These are phyloP conservation scores for Leccinellum albellum DNA, from an alignment of 768 basidiomycete species.

Conservation along the genomic window DNA sequence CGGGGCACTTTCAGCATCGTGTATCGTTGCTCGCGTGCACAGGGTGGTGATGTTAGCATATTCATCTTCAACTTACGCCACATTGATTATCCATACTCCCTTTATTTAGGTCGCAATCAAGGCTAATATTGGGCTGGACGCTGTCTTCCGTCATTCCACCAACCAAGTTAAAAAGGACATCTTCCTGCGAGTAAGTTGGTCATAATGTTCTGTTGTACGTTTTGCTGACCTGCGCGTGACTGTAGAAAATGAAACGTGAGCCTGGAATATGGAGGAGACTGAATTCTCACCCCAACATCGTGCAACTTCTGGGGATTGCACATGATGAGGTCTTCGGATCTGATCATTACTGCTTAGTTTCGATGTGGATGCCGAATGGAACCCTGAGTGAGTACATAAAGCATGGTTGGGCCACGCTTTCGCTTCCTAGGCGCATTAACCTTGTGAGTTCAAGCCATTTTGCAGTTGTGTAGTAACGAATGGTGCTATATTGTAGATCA, in stretches of 20 bases:
- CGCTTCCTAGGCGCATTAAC: background rate
- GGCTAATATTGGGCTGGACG: background rate
- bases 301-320: constrained; percentile 4
- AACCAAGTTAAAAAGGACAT: background rate
- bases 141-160: background rate
- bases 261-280: constrained; percentile 6
- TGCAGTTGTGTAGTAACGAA: background rate
- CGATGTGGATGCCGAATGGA: constrained; percentile 7
- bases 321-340: background rate
- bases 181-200: background rate
- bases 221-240: background rate
- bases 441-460: background rate
- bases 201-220: background rate
- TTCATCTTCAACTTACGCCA: no score
- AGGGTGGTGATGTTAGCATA: background rate
- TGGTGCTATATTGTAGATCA: background rate
- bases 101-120: constrained; percentile 5
- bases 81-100: background rate
- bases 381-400: background rate
- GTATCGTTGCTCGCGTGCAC: background rate
- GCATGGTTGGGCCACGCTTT: background rate
- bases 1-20: background rate
- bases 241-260: constrained; percentile 6
- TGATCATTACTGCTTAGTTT: constrained; percentile 4
- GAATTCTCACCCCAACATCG: constrained; percentile 6